Conservation (phyloP, 129 eudicot genomes). For the Lonicera japonica region DNA sequence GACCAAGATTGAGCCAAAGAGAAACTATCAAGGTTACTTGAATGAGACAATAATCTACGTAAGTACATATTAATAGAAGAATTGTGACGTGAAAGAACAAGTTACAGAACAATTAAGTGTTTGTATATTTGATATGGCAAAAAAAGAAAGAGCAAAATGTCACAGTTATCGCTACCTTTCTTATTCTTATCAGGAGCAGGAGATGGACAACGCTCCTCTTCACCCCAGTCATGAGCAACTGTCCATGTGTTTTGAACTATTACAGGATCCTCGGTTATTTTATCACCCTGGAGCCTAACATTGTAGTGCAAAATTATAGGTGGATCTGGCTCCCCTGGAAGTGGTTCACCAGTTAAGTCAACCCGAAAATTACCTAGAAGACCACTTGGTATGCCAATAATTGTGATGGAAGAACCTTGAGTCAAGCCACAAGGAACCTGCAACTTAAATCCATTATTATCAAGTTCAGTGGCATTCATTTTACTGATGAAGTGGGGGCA, state of each 20-base stretch:
- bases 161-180: constrained; percentile 41
- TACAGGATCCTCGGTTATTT: constrained; percentile 83
- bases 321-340: constrained; percentile 94
- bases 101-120: neutral
- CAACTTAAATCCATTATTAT: constrained; percentile 58
- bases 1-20: too few species aligned
- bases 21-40: too few species aligned
- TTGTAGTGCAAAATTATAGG: constrained; percentile 90
- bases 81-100: too few species aligned
- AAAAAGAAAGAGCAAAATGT: neutral
- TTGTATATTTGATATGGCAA: neutral
- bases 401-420: constrained; percentile 88
- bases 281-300: constrained; percentile 92
- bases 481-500: constrained; percentile 90
- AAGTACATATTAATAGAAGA: too few species aligned
- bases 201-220: constrained; percentile 89
- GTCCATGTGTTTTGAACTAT: constrained; percentile 98
- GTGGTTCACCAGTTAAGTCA: constrained; percentile 84
- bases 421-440: constrained; percentile 91
- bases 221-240: constrained; percentile 92
- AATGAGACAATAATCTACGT: too few species aligned
- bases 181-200: constrained; percentile 52
- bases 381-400: constrained; percentile 90
- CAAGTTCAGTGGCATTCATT: constrained; percentile 60
- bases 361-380: constrained; percentile 85